Conservation (phyloP, 345 rosid species). For the Excoecaria agallocha region DNA sequence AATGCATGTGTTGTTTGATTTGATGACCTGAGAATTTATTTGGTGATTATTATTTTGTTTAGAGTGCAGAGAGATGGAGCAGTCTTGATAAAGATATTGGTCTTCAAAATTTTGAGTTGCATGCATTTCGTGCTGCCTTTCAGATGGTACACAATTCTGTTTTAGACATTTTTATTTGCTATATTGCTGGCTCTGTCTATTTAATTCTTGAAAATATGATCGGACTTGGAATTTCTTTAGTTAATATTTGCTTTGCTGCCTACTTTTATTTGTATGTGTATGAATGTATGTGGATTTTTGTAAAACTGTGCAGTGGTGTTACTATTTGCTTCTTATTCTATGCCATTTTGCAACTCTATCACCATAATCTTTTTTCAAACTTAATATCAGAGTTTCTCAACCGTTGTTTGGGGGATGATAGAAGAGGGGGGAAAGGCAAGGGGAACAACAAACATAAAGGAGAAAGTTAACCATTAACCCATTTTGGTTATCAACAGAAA, state of each 20-base stretch:
- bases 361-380: background rate
- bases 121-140: conserved; percentile 89
- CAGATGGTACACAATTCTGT: conserved; percentile 58
- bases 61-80: conserved; percentile 97
- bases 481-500: background rate
- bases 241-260: background rate
- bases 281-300: too few species aligned
- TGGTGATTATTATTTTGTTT: conserved; percentile 18
- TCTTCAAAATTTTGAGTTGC: conserved; percentile 80
- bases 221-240: conserved; percentile 1
- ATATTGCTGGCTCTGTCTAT: background rate
- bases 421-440: background rate
- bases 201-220: background rate
- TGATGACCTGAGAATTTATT: background rate
- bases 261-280: background rate
- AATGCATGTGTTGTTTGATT: background rate
- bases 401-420: background rate
- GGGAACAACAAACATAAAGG: background rate
- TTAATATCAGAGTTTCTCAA: background rate
- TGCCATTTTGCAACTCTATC: background rate
- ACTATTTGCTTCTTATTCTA: background rate
- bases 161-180: conserved; percentile 4
- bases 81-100: conserved; percentile 67
- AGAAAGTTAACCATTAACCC: too few species aligned
- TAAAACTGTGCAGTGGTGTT: too few species aligned